Evolutionary conservation across 2,329 filamentous ascomycete species (phyloP).

Genomic region (Scolecobasidium constrictum): DNA sequence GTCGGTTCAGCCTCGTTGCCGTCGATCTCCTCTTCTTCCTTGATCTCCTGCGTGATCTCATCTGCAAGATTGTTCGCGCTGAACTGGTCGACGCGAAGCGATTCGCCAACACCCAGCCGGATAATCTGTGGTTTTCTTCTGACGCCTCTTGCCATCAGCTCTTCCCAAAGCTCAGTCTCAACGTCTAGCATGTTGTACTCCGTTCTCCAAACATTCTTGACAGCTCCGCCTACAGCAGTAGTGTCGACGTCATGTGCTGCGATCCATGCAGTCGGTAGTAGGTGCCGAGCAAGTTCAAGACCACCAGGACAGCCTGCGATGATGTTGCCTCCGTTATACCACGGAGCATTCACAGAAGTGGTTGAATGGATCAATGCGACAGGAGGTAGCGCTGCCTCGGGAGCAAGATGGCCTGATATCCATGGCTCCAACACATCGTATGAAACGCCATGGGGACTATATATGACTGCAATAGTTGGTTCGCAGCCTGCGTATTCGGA

Average conservation of each 20-base stretch:
- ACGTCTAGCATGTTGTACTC: background rate
- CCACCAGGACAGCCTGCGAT: slow-evolving; percentile 45
- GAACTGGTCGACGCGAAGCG: background rate
- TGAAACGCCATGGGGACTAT: slow-evolving; percentile 52
- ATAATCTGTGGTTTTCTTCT: background rate
- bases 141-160: background rate
- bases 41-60: background rate
- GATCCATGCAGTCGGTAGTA: slow-evolving; percentile 49
- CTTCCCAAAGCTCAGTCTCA: background rate
- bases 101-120: background rate
- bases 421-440: slow-evolving; percentile 45
- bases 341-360: slow-evolving; percentile 47
- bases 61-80: background rate
- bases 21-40: slow-evolving; percentile 1
- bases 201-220: background rate
- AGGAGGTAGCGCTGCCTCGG: slow-evolving; percentile 47
- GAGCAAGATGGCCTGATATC: slow-evolving; percentile 43
- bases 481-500: slow-evolving; percentile 23
- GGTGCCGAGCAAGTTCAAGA: slow-evolving; percentile 41
- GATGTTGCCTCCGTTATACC: slow-evolving; percentile 51
- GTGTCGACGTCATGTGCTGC: slow-evolving; percentile 43
- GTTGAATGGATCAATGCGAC: slow-evolving; percentile 56
- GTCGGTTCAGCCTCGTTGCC: too few relatives aligned
- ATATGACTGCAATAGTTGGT: slow-evolving; percentile 49
- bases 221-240: background rate